Base-by-base conservation (phyloP, 805 yeast genomes). In the Pichia phayaonensis region DNA sequence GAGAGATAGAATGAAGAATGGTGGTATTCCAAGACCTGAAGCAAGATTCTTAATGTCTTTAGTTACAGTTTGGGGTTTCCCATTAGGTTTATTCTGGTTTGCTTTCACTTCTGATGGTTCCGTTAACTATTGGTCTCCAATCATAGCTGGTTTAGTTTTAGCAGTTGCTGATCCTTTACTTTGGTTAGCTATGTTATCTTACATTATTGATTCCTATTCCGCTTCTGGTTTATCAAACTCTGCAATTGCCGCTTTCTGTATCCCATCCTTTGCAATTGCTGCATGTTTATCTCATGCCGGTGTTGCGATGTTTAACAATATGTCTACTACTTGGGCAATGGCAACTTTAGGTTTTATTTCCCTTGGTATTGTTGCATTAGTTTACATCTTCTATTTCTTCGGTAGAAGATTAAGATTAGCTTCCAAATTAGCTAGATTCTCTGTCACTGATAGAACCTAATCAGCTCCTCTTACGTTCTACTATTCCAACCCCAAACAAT, bases 11-110 rank as follows among this genome's bases (percentile, higher is more conserved):
- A 40, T 57, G 26, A 64, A 58, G 50, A 62, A 65, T 49, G 67
- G 64, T 38, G 71, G 71, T 47, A 48, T 63, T 43, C 60, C 62
- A 49, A 60, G 63, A 54, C 71, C 71, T 20, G 71, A 67, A 54
- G 68, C 65, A 40, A 61, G 71, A 57, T 67, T 67, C 54, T 44
- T 59, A 31, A 20, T 59, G 13, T 66, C 71, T 1, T 54, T 67
- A 48, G 65, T 67, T 26, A 59, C 65, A 3, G 69, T 65, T 39
- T 67, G 71, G 71, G 67, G 68, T 40, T 67, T 65, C 64, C 71
- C 70, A 49, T 56, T 63, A 26, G 65, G 69, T 8, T 53, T 67
- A 24, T 57, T 66, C 47, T 67, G 71, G 71, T 62, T 67, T 44
- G 70, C 62, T 5, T 67, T 66, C 58, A 67, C 70, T 8, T 60